Conservation (phyloP, 2,329 filamentous ascomycete species). For the Epichloe typhina region DNA sequence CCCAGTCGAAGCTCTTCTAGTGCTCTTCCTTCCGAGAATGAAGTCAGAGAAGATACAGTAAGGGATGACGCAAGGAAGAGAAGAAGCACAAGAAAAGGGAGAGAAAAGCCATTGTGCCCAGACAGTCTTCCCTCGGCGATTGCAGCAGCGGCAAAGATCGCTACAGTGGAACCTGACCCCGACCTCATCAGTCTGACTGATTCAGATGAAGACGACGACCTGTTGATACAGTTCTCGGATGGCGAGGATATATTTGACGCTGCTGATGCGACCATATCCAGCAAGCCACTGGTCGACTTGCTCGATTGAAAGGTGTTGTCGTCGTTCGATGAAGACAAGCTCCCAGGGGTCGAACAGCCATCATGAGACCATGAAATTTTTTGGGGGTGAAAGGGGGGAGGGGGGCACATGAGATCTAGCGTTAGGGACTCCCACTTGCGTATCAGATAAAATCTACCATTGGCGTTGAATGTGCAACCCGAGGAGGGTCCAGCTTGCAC, state of each 20-base stretch:
- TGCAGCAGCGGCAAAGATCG: not conserved
- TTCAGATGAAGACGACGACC: not conserved
- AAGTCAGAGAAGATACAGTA: not conserved
- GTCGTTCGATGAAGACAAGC: not conserved
- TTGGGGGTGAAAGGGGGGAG: too few species aligned
- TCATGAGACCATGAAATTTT: too few species aligned
- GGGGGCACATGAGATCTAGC: too few species aligned
- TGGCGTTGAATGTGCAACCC: too few species aligned
- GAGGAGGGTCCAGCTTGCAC: too few species aligned
- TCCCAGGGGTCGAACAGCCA: too few species aligned
- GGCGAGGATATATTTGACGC: not conserved
- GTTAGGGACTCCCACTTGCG: too few species aligned
- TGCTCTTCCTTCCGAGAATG: not conserved
- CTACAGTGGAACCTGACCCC: not conserved
- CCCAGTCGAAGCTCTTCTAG: not conserved
- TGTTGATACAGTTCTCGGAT: constrained; percentile 2
- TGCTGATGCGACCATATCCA: not conserved
- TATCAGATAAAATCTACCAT: too few species aligned
- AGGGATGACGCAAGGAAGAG: not conserved
- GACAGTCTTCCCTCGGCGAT: not conserved
- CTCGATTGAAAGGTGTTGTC: not conserved
- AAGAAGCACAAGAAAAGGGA: not conserved
- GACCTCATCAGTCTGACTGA: constrained; percentile 2
- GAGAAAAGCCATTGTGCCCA: too few species aligned
- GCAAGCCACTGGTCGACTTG: not conserved